Base-by-base conservation (phyloP, 1,284 basidiomycete species). In the Papiliotrema terrestris region DNA sequence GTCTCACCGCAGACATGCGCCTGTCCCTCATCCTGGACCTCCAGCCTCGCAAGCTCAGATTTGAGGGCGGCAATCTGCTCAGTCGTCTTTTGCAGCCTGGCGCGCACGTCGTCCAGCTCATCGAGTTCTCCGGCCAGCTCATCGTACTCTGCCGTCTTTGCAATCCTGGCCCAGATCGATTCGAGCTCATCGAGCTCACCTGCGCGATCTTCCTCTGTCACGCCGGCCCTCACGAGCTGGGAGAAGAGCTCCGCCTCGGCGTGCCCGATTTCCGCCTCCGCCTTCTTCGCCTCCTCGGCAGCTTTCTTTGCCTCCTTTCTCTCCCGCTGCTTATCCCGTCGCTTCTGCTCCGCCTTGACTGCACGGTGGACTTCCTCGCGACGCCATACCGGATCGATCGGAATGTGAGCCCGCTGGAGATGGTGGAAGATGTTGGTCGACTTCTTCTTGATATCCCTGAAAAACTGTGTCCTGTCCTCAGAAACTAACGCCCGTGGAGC, bases 391-490 rank as follows among this genome's bases (percentile, higher is more conserved):
- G 46, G 45, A n/a, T 26, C 5, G 19, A 54, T 49, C 2, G 48
- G 29, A 2, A 26, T 25, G 5, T 57, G 49, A 14, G 8, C 20
- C 17, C 36, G 20, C 5, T 37, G 13, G 39, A 58, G 35, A 19
- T 62, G 60, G 3, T 45, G 26, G 35, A 45, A 65, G 29, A 63
- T 57, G 19, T 53, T 52, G 32, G 11, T 23, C 0, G 61, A 63
- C n/a, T 54, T 46, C 43, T 61, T 57, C 9, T 58, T 52, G 45
- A 65, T 59, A 25, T 56, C 52, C n/a, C 37, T n/a, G 55, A 61
- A 61, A 45, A 60, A 59, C 15, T 38, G 48, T 15, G 49, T 57
- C n/a, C 62, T 64, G 26, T n/a, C 17, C 36, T 38, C 4, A 32
- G 29, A 5, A 32, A 11, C 29, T 32, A 11, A 6, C 6, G 11